Evolutionary conservation across 768 basidiomycete species (phyloP), one percentile per base, ranked within the genome.

Genomic region (Suillus placidus): DNA sequence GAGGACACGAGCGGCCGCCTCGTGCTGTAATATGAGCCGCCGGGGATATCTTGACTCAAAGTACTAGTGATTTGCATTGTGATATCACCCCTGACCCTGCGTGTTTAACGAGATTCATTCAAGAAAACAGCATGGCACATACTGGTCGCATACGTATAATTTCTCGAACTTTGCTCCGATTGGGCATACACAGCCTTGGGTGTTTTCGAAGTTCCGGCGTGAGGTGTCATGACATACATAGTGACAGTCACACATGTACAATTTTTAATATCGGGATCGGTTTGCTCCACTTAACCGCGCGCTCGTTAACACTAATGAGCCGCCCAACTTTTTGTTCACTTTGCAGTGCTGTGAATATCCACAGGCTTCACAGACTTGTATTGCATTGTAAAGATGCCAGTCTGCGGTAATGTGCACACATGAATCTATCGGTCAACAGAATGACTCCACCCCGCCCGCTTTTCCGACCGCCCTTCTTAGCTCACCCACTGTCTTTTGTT

Each of bases 401-500:
- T 16, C 13, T 37, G 23, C 14, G 23, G 56, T 6, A 13, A 20
- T n/a, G 5, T 55, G 13, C 9, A 5, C 47, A 32, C 47, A 54
- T 62, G 6, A 7, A 47, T n/a, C 2, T 18, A 18, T 61, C 57
- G 9, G 5, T 58, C 57, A 58, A 10, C 8, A 40, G 38, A 82
- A 68, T 68, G 61, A 68, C 51, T 63, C 78, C 64, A 85, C 72
- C 23, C 80, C 80, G 14, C 87, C 85, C 40, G 87, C 86, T 72
- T 84, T 86, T 68, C 75, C 79, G 66, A 92, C 78, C 37, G 87
- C 89, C 73, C 87, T 82, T 71, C 75, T 80, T 72, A 98, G 76
- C 79, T 94, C 88, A 20, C 93, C 95, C 38, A 81, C 84, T 2
- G 95, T 97, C 73, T 90, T 86, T 80, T 99, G 97, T 76, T 88